These are phyloP conservation scores for Solanum hybrid DNA, from an alignment of 305 asterid genomes.

Conservation along the genomic window DNA sequence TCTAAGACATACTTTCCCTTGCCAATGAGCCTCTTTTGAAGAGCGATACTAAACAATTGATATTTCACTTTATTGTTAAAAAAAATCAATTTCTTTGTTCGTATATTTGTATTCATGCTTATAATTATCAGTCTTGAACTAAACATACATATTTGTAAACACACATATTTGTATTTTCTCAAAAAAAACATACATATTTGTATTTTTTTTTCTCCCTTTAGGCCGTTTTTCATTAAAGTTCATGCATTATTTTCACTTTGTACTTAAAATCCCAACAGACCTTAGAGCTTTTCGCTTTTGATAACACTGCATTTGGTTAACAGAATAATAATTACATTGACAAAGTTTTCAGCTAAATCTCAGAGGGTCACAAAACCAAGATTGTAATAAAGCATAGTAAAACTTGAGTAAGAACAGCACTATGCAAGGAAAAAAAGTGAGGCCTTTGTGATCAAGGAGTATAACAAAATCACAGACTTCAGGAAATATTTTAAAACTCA, in stretches of 20 bases:
- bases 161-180: too few relatives aligned
- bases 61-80: background rate
- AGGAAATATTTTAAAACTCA: background rate
- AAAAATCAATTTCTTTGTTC: background rate
- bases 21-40: background rate
- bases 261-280: background rate
- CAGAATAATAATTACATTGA: background rate
- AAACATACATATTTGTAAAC: background rate
- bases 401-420: background rate
- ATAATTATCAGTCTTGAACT: background rate
- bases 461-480: background rate
- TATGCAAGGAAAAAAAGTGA: background rate
- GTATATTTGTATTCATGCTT: background rate
- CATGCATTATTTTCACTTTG: background rate
- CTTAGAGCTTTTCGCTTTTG: background rate
- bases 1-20: background rate
- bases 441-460: background rate
- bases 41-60: background rate
- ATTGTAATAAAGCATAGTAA: background rate
- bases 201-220: background rate
- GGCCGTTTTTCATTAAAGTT: background rate
- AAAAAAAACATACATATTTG: too few relatives aligned
- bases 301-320: background rate
- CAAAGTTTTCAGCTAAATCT: background rate
- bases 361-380: background rate